phyloP scores from a whole-genome alignment of 352 stramenopile species.

The Phytophthora pluvialis region DNA sequence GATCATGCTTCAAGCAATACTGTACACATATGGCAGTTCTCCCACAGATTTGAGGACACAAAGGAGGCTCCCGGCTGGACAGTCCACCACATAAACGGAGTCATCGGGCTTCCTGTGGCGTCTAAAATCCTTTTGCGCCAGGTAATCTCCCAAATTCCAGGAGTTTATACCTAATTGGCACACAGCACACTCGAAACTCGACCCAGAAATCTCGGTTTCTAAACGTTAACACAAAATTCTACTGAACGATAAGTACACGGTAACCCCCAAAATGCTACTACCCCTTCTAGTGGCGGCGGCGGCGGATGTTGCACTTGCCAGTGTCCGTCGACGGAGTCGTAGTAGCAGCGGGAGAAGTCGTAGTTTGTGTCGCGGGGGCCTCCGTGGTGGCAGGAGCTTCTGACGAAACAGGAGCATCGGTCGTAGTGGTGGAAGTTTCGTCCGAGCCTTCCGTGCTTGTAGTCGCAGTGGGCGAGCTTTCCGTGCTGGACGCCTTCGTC shows the following conservation, averaged over 20 bases:
- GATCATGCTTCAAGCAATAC: conserved; percentile 9
- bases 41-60: conserved; percentile 18
- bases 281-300: conserved; percentile 11
- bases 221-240: conserved; percentile 9
- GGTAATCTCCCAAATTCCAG: too few species aligned
- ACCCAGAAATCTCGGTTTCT: neutral
- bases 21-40: conserved; percentile 16
- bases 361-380: conserved; percentile 13
- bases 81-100: conserved; percentile 2
- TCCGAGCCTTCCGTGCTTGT: neutral
- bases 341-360: conserved; percentile 7
- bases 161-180: too few species aligned
- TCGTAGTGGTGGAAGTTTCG: conserved; percentile 6
- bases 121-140: too few species aligned
- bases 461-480: conserved; percentile 5
- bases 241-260: neutral
- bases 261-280: neutral
- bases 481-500: conserved; percentile 9
- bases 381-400: conserved; percentile 7
- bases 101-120: neutral
- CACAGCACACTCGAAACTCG: neutral
- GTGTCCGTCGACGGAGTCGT: conserved; percentile 8
- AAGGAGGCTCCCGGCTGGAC: conserved; percentile 1
- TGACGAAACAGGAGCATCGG: conserved; percentile 1
- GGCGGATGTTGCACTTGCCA: conserved; percentile 15